phyloP scores from a whole-genome alignment of 2,329 filamentous ascomycete genomes.

The Hymenoscyphus occultus region DNA sequence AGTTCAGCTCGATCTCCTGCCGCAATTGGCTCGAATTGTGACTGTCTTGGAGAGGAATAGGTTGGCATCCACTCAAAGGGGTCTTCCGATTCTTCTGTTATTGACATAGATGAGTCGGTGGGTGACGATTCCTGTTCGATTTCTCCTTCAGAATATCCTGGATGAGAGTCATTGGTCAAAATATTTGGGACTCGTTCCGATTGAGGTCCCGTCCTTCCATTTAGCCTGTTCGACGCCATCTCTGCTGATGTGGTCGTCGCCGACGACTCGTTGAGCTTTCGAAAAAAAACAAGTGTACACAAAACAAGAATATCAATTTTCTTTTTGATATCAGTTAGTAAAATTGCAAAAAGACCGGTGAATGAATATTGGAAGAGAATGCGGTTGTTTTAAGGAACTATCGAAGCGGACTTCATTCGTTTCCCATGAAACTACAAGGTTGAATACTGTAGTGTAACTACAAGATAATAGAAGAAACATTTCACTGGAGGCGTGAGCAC shows the following conservation, averaged over 20 bases:
- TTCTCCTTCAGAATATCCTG: conserved; percentile 14
- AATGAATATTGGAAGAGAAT: background rate
- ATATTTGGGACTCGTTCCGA: conserved; percentile 20
- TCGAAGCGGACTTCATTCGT: background rate
- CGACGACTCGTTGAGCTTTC: background rate
- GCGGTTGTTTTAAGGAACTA: background rate
- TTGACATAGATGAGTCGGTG: conserved; percentile 1
- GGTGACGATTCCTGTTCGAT: conserved; percentile 10
- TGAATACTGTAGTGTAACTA: background rate
- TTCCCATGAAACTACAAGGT: background rate
- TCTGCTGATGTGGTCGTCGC: background rate
- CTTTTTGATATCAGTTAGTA: background rate
- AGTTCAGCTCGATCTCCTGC: conserved; percentile 30
- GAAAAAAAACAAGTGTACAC: background rate
- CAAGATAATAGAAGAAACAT: background rate
- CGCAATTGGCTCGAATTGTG: conserved; percentile 27
- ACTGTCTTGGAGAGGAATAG: background rate
- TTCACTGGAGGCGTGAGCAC: background rate
- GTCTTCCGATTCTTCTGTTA: background rate
- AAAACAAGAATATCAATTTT: background rate
- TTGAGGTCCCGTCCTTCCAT: conserved; percentile 9
- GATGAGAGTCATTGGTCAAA: conserved; percentile 7
- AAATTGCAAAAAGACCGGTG: background rate
- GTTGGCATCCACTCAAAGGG: background rate
- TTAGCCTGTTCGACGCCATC: background rate